Percentiles rank a stretch among this genome's conserved stretches.
Evolutionary conservation across 768 basidiomycete species (phyloP).

Genomic region (Hemileccinum impolitum): DNA sequence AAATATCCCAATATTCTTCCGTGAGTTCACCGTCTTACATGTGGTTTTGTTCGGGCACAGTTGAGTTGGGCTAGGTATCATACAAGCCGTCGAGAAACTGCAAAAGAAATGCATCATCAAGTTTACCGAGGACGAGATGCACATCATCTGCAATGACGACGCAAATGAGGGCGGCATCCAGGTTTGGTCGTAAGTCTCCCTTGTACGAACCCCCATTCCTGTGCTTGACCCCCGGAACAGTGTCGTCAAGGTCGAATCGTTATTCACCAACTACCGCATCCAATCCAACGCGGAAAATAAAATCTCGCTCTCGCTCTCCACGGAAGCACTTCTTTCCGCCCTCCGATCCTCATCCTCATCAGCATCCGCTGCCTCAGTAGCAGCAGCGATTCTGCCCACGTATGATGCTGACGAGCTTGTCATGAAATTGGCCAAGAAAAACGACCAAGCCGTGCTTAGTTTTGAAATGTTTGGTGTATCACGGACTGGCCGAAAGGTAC

Average conservation of each 20-base stretch:
- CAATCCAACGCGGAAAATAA: slow-evolving; percentile 83
- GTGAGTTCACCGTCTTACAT: slow-evolving; percentile 32
- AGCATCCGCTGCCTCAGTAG: slow-evolving; percentile 37
- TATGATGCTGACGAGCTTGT: slow-evolving; percentile 64
- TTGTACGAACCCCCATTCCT: slow-evolving; percentile 29
- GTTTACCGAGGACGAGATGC: slow-evolving; percentile 70
- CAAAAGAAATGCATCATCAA: slow-evolving; percentile 83
- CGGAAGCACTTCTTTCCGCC: slow-evolving; percentile 72
- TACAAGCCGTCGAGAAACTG: slow-evolving; percentile 79
- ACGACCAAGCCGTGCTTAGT: slow-evolving; percentile 69
- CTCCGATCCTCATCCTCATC: slow-evolving; percentile 62
- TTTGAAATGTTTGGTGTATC: slow-evolving; percentile 72
- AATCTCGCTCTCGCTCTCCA: slow-evolving; percentile 69
- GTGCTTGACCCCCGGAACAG: slow-evolving; percentile 32
- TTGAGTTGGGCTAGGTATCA: slow-evolving; percentile 48
- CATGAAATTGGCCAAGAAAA: slow-evolving; percentile 86
- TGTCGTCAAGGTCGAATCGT: slow-evolving; percentile 60
- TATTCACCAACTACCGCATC: slow-evolving; percentile 78
- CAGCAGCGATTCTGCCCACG: slow-evolving; percentile 27
- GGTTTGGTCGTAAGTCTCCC: slow-evolving; percentile 66
- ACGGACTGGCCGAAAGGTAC: slow-evolving; percentile 58
- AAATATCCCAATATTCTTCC: slow-evolving; percentile 54
- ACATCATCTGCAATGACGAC: slow-evolving; percentile 80
- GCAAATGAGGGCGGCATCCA: slow-evolving; percentile 81
- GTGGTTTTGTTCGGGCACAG: neutral